A percentile compares a stretch with the other conserved stretches of the same genome.
Conservation (phyloP, 176 grass and related monocot species). For the bread wheat (Triticum aestivum) region IWGSC_CS_RefSeq_v2.1 NC_057806.1:367006373-367006872, state of each 20-base stretch:
- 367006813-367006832: background rate
- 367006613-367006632: background rate
- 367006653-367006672: no score
- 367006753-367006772: no score
- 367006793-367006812: conserved; percentile 12
- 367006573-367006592: conserved; percentile 8
- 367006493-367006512: background rate
- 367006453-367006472: background rate
- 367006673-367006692: no score
- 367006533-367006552: background rate
- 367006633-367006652: no score
- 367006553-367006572: background rate
- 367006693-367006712: no score
- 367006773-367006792: no score
- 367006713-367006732: no score
- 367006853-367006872: background rate
- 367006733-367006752: no score
- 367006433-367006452: background rate
- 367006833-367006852: conserved; percentile 12
- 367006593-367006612: background rate
- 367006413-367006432: background rate
- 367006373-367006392: background rate
- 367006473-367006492: background rate
- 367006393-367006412: background rate
- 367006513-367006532: background rate